A percentile compares a stretch with the other conserved stretches of the same genome.
Conservation (phyloP, 192 early-diverging fungal genomes). For the Haplosporangium gracile region DNA sequence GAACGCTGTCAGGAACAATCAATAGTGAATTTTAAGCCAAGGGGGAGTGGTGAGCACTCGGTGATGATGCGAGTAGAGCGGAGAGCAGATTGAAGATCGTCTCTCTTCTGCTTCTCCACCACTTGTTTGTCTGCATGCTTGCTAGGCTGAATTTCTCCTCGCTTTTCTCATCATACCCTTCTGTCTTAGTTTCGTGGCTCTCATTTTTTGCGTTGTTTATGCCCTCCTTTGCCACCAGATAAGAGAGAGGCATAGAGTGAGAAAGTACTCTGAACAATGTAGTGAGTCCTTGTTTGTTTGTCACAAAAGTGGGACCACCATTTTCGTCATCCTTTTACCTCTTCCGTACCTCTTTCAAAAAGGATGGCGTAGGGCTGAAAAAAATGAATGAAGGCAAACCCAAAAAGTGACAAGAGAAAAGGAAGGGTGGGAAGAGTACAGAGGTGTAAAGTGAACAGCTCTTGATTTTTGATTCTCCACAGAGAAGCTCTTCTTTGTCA, state of each 20-base stretch:
- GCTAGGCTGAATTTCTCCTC: background rate
- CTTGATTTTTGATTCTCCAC: conserved; percentile 3
- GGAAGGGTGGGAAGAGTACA: background rate
- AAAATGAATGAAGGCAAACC: background rate
- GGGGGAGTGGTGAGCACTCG: background rate
- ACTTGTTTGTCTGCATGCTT: conserved; percentile 7
- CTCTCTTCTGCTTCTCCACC: background rate
- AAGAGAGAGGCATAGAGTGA: background rate
- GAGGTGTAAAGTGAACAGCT: background rate
- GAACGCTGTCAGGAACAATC: background rate
- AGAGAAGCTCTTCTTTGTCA: background rate
- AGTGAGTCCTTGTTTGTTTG: background rate
- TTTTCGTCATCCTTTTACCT: background rate
- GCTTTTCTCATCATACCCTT: background rate
- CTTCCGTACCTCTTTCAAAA: background rate
- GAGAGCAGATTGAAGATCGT: background rate
- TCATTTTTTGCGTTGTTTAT: background rate
- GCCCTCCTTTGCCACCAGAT: background rate
- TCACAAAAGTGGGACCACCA: background rate
- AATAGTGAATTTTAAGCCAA: background rate
- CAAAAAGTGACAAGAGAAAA: background rate
- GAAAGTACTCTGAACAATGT: background rate
- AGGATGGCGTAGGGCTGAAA: background rate
- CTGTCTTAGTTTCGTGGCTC: background rate
- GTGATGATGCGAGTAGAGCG: background rate